Percentiles rank a stretch among this genome's conserved stretches.
phyloP scores from a whole-genome alignment of 2,329 filamentous ascomycete genomes.

The Diplocarpon mali region DNA sequence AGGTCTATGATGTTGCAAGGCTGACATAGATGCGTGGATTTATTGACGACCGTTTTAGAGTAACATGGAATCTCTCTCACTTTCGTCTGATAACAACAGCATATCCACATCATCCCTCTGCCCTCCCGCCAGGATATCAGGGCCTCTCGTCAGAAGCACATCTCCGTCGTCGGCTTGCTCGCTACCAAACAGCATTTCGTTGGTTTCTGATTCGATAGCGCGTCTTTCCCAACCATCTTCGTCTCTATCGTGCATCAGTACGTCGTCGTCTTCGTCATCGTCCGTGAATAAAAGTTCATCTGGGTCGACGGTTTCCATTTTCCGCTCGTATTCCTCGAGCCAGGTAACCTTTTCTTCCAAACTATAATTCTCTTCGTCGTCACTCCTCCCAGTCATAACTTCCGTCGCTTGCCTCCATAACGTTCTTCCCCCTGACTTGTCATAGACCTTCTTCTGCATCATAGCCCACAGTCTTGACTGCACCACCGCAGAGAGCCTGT shows the following conservation, averaged over 20 bases:
- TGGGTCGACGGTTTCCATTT: background rate
- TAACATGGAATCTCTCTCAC: background rate
- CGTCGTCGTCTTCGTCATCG: slow-evolving; percentile 11
- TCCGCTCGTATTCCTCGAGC: background rate
- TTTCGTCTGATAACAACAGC: background rate
- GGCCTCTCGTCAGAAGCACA: background rate
- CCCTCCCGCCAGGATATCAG: background rate
- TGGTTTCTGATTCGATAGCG: slow-evolving; percentile 13
- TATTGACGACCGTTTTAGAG: too few species aligned
- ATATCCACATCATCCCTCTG: background rate
- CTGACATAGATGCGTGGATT: too few species aligned
- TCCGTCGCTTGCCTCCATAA: background rate
- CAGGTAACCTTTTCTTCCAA: background rate
- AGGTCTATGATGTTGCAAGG: too few species aligned
- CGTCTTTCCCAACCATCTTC: slow-evolving; percentile 11
- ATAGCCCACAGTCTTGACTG: slow-evolving; percentile 19
- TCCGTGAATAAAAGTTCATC: background rate
- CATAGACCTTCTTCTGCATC: slow-evolving; percentile 19
- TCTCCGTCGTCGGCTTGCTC: background rate
- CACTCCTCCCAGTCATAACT: background rate
- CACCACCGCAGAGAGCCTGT: slow-evolving; percentile 11
- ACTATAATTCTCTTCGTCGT: background rate
- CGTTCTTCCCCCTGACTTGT: slow-evolving; percentile 8
- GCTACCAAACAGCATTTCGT: slow-evolving; percentile 13
- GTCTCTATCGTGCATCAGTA: slow-evolving; percentile 6